phyloP scores from a whole-genome alignment of 352 stramenopile species.

The Globisporangium uncinulatum region DNA sequence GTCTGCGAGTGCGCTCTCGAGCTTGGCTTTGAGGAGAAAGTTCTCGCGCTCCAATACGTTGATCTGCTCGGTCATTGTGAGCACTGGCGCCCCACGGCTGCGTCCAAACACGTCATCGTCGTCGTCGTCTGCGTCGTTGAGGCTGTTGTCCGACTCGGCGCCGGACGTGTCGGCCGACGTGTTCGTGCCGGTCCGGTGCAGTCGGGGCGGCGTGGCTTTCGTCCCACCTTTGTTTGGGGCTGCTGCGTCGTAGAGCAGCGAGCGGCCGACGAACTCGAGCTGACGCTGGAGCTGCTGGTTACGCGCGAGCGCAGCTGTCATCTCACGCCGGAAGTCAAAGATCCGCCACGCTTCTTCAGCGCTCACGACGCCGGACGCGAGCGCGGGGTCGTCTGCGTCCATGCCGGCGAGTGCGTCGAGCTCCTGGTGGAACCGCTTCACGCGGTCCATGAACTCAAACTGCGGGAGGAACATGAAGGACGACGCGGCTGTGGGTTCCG shows the following conservation, averaged over 20 bases:
- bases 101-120: constrained; percentile 7
- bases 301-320: constrained; percentile 45
- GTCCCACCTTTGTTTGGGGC: too few species aligned
- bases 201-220: neutral
- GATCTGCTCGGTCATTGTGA: constrained; percentile 68
- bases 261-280: constrained; percentile 51
- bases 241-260: constrained; percentile 36
- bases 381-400: constrained; percentile 7
- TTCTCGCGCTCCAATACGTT: constrained; percentile 74
- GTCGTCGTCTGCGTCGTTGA: constrained; percentile 1
- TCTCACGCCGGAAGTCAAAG: constrained; percentile 55
- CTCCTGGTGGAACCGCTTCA: constrained; percentile 60
- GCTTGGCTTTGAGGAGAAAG: constrained; percentile 55
- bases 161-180: constrained; percentile 35
- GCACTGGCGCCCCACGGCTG: constrained; percentile 30
- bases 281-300: constrained; percentile 62
- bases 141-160: constrained; percentile 14
- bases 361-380: neutral
- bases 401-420: constrained; percentile 26
- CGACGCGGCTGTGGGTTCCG: neutral
- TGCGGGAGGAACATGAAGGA: constrained; percentile 58
- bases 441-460: constrained; percentile 66
- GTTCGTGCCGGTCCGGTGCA: constrained; percentile 36
- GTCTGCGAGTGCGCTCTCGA: constrained; percentile 30
- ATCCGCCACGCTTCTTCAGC: constrained; percentile 18